phyloP scores from a whole-genome alignment of 768 basidiomycete species.

The Phanerochaete carnosa region DNA sequence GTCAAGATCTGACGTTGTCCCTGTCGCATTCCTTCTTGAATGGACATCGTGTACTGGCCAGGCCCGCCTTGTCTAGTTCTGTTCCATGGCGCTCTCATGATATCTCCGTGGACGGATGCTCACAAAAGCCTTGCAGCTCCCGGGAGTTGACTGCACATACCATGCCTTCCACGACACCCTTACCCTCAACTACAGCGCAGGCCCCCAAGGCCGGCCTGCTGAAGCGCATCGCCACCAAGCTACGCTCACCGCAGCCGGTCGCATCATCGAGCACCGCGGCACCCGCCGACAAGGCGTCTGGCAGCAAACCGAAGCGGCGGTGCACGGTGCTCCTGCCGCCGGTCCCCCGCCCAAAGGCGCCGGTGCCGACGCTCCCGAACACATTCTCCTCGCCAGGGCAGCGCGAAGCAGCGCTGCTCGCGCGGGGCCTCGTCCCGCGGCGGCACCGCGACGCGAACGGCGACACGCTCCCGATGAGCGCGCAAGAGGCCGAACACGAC shows the following conservation, averaged over 20 bases:
- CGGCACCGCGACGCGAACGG: conserved; percentile 8
- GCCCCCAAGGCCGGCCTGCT: conserved; percentile 9
- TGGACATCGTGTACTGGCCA: neutral
- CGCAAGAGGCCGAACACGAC: conserved; percentile 13
- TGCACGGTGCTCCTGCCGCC: neutral
- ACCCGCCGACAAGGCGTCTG: neutral
- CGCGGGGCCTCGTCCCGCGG: conserved; percentile 51
- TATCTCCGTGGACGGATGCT: neutral
- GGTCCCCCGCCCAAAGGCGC: conserved; percentile 1
- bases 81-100: neutral
- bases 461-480: conserved; percentile 11
- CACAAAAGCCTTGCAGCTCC: conserved; percentile 1
- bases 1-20: neutral
- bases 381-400: conserved; percentile 8
- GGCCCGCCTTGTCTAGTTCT: neutral
- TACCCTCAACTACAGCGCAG: neutral
- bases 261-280: neutral
- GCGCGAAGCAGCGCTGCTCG: conserved; percentile 56
- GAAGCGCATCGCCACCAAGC: conserved; percentile 14
- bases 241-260: conserved; percentile 3
- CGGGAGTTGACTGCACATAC: neutral
- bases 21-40: neutral
- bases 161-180: neutral
- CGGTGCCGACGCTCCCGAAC: neutral
- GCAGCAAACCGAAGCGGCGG: neutral